Evolutionary conservation across 371 early-diverging fungal species (phyloP), one percentile per base, ranked within the genome.

Genomic region (Mortierella sp.): DNA sequence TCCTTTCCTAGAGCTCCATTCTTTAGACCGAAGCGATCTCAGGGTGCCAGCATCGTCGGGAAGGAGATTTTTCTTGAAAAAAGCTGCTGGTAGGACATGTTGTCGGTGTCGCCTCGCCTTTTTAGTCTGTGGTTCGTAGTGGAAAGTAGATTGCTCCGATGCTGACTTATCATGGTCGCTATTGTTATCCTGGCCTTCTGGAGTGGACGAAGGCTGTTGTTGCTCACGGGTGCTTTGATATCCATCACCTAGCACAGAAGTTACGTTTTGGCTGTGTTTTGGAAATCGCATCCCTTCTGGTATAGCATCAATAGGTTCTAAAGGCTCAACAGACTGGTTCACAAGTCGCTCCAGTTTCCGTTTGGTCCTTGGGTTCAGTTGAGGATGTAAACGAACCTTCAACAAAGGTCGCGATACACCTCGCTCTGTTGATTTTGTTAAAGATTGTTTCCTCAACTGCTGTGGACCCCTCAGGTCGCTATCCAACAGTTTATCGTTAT

Each of bases 81-180:
- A 77, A 0, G 66, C 43, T 25, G 14, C 52, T 7, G 79, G 79
- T 4, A 77, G 73, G 3, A 72, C 72, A 46, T 69, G 79, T 23
- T 72, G 72, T 7, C 70, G 64, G 7, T 15, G 43, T 29, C 53
- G 37, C 19, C 64, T 76, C 7, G 56, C 9, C 58, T 46, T 61
- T 25, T 65, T 66, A 25, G 60, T 30, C 12, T 23, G 3, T 37
- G 37, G 37, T 9, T 37, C 37, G 37, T 37, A 5, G 37, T 9
- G 37, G 37, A 9, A 37, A 9, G 37, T 9, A 9, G 37, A 37
- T 37, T 37, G 37, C 3, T 37, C 37, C 9, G 37, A 37, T 3
- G 9, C 3, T 37, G 37, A 9, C 9, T 9, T 37, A 37, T 37
- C 37, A 37, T 3, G 37, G 3, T 37, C 37, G 37, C 37, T 37